A percentile compares a stretch with the other conserved stretches of the same genome.
Conservation (phyloP, 2,329 filamentous ascomycete genomes). For the Mariannaea elegans region DNA sequence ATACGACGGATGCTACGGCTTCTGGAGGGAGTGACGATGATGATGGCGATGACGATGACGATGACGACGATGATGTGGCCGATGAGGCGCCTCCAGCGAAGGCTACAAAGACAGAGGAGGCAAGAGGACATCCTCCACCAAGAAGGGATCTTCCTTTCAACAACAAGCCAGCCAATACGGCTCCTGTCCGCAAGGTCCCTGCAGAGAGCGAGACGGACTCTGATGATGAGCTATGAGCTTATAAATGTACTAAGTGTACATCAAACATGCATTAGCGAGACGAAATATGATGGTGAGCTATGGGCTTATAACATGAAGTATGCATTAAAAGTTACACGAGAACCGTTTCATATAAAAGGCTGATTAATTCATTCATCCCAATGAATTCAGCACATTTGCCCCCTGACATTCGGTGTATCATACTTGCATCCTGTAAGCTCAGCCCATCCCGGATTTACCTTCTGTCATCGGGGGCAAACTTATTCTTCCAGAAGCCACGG, state of each 20-base stretch:
- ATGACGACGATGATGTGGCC: slow-evolving; percentile 27
- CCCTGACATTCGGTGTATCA: not conserved
- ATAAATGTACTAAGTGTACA: slow-evolving; percentile 3
- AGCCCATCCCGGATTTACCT: slow-evolving; percentile 32
- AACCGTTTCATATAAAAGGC: not conserved
- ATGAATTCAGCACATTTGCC: not conserved
- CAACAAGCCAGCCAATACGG: slow-evolving; percentile 43
- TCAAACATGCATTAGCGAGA: too few relatives aligned
- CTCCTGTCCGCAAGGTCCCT: slow-evolving; percentile 31
- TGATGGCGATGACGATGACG: slow-evolving; percentile 49
- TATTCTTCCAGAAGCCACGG: slow-evolving; percentile 65
- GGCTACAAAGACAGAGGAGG: slow-evolving; percentile 9
- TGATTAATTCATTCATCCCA: not conserved
- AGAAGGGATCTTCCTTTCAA: slow-evolving; percentile 57
- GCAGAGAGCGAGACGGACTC: slow-evolving; percentile 61
- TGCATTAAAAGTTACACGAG: not conserved
- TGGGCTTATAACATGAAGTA: too few relatives aligned
- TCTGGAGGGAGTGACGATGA: slow-evolving; percentile 55
- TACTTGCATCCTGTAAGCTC: not conserved
- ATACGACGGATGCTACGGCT: slow-evolving; percentile 51
- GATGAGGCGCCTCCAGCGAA: slow-evolving; percentile 13
- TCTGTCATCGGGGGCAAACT: slow-evolving; percentile 61
- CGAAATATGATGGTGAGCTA: too few relatives aligned
- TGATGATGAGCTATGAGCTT: slow-evolving; percentile 61
- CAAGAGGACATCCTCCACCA: slow-evolving; percentile 45